A percentile compares a stretch with the other conserved stretches of the same genome.
These are phyloP conservation scores for Mucor circinelloides DNA, from an alignment of 371 early-diverging fungal species.

Conservation along the genomic window DNA sequence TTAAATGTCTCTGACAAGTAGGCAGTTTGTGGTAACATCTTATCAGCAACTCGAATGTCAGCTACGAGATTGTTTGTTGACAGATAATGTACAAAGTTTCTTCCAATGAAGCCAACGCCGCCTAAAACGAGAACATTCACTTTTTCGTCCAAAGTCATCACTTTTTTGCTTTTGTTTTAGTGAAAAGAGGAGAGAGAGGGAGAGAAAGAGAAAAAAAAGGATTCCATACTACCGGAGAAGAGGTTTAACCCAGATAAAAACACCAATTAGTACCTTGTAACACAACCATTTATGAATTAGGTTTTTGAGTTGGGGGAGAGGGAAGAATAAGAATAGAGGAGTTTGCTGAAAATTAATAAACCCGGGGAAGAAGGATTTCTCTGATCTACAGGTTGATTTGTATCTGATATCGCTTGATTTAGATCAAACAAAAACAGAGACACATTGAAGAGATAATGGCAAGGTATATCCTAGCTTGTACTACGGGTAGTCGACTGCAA, in stretches of 20 bases:
- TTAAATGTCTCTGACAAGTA: conserved; percentile 70
- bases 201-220: conserved; percentile 2
- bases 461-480: background rate
- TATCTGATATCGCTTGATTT: background rate
- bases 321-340: background rate
- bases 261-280: background rate
- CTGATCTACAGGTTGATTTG: background rate
- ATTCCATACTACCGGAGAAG: background rate
- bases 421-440: background rate
- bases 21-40: conserved; percentile 86
- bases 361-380: background rate
- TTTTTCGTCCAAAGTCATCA: conserved; percentile 19
- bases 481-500: background rate
- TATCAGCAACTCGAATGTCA: conserved; percentile 87
- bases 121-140: conserved; percentile 71
- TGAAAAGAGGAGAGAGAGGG: background rate
- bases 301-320: background rate
- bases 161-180: background rate
- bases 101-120: conserved; percentile 87
- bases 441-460: background rate
- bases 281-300: background rate
- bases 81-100: conserved; percentile 76
- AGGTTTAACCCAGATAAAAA: conserved; percentile 1
- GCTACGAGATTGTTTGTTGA: conserved; percentile 66
- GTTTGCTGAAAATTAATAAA: background rate